Evolutionary conservation across 2,329 filamentous ascomycete genomes (phyloP), one percentile per base, ranked within the genome.

Genomic region (Fusarium nisikadoi): DNA sequence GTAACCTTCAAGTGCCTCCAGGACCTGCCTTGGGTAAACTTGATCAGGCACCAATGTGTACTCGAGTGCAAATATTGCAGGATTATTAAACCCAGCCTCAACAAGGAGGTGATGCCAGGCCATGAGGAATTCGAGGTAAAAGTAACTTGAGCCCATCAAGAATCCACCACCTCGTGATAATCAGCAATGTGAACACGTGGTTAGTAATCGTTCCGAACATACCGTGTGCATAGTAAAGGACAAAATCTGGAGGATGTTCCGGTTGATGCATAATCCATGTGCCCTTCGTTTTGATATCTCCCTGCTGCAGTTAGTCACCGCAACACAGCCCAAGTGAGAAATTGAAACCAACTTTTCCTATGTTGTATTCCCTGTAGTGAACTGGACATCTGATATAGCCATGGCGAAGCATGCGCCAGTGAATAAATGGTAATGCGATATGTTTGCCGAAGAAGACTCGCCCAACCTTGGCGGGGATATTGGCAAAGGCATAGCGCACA

Each of bases 221-320:
- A 91, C 92, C 94, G 79, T 97, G 94, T 43, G 89, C 88, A 79
- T 96, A 96, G 79, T 94, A 95, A 4, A 97, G 81, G n/a, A 94
- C 90, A 61, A 96, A 84, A 78, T 96, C 93, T 0, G 93, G 91
- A 59, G 87, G 84, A 53, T 85, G 82, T 42, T 86, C 83, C 20
- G 88, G 86, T 74, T 93, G 86, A 47, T 87, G 82, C 45, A 88
- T 87, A 53, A 94, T 88, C 90, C 92, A 95, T 8, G 95, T 81
- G 5, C 93, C 93, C 65, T 85, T 85, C 63, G 91, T 69, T 42
- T 73, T 66, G n/a, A 87, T 49, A 79, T 83, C 86, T 57, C 66
- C 77, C 73, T 75, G 31, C 20, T 23, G 25, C 25, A 55, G 60
- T 68, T n/a, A 62, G 56, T 25, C 27, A 36, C 10, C 16, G n/a